phyloP scores from a whole-genome alignment of 75 land plant genomes.

The Picea glauca region DNA sequence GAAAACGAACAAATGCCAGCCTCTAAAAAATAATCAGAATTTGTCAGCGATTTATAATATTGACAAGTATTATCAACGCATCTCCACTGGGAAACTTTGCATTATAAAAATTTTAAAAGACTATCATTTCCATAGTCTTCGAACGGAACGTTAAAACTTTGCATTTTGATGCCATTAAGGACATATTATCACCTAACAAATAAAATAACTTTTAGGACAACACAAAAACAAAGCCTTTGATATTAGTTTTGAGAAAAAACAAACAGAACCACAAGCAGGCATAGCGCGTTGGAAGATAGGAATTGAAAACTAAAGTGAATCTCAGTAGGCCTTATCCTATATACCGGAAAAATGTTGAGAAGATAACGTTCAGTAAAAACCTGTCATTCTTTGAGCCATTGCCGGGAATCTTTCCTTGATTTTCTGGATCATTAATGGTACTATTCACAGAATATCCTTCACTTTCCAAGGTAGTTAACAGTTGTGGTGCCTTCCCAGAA shows the following conservation, averaged over 20 bases:
- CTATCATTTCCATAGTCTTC: not conserved
- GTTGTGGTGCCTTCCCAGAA: not conserved
- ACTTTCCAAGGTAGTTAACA: not conserved
- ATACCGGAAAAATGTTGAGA: not conserved
- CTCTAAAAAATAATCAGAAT: too few relatives aligned
- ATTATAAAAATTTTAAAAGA: too few relatives aligned
- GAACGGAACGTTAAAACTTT: not conserved
- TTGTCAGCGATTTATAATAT: too few relatives aligned
- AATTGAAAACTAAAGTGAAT: not conserved
- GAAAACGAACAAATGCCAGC: too few relatives aligned
- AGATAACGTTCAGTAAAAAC: not conserved
- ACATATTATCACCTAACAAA: not conserved
- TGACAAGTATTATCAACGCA: too few relatives aligned
- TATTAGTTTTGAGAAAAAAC: not conserved
- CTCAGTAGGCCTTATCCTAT: not conserved
- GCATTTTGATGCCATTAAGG: not conserved
- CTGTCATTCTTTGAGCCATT: constrained; percentile 3
- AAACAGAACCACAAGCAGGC: not conserved
- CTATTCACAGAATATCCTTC: constrained; percentile 7
- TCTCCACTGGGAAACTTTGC: too few relatives aligned
- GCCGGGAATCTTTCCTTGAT: not conserved
- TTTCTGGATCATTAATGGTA: not conserved
- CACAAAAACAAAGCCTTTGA: not conserved
- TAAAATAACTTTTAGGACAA: not conserved
- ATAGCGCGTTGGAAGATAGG: not conserved